A percentile compares a stretch with the other conserved stretches of the same genome.
These are phyloP conservation scores for Beauveria asiatica DNA, from an alignment of 2,329 filamentous ascomycete species.

Conservation along the genomic window DNA sequence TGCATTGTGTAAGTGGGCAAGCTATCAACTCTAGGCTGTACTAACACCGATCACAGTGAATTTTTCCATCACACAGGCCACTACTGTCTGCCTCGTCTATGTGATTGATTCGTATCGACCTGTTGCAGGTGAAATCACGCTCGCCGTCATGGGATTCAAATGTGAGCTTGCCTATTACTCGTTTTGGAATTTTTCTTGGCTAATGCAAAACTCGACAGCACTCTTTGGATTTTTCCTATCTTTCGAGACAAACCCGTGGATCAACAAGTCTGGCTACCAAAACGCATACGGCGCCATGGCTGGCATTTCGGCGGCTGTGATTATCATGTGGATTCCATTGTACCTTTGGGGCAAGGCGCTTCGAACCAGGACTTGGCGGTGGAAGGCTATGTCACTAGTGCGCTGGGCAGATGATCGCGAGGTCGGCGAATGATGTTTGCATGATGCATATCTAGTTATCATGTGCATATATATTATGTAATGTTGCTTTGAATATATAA, in stretches of 20 bases:
- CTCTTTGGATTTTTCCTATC: slow-evolving; percentile 49
- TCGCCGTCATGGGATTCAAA: slow-evolving; percentile 48
- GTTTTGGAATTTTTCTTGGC: slow-evolving; percentile 1
- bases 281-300: slow-evolving; percentile 47
- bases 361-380: slow-evolving; percentile 38
- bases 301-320: slow-evolving; percentile 35
- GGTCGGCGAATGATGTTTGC: slow-evolving; percentile 38
- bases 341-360: slow-evolving; percentile 39
- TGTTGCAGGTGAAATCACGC: slow-evolving; percentile 19
- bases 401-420: slow-evolving; percentile 46
- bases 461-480: not conserved
- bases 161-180: slow-evolving; percentile 24
- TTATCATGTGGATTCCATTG: slow-evolving; percentile 32
- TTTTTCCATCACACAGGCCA: slow-evolving; percentile 47
- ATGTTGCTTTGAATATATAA: no score
- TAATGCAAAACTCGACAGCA: not conserved
- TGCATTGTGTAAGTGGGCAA: slow-evolving; percentile 35
- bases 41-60: slow-evolving; percentile 30
- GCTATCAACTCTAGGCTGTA: not conserved
- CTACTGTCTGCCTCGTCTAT: slow-evolving; percentile 48
- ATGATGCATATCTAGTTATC: not conserved
- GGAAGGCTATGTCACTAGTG: slow-evolving; percentile 36
- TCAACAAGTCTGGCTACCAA: slow-evolving; percentile 39
- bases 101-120: slow-evolving; percentile 37
- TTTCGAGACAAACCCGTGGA: slow-evolving; percentile 54